These are phyloP conservation scores for Paspalum vaginatum DNA, from an alignment of 176 grass and related monocot species.

Conservation along the genomic window DNA sequence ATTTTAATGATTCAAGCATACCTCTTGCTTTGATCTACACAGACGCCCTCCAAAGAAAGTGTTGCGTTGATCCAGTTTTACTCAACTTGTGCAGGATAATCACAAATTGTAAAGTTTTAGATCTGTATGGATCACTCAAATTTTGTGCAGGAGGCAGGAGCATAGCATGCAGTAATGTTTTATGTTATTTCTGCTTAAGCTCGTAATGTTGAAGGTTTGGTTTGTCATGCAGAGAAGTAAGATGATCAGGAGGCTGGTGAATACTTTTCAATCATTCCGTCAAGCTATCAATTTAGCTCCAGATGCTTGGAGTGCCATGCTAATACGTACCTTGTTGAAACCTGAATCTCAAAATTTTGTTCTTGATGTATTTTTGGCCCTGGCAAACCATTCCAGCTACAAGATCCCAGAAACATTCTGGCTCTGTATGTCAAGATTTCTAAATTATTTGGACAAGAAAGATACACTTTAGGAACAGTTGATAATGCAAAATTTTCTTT, in stretches of 20 bases:
- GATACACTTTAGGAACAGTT: constrained; percentile 1
- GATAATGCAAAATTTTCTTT: neutral
- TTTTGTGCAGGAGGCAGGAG: neutral
- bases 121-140: constrained; percentile 13
- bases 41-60: too few relatives aligned
- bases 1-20: neutral
- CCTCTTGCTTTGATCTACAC: neutral
- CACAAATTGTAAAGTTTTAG: neutral
- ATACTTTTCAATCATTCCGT: constrained; percentile 61
- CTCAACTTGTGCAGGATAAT: neutral
- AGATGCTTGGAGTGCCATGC: constrained; percentile 77
- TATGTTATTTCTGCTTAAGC: neutral
- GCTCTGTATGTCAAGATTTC: constrained; percentile 76
- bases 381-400: constrained; percentile 57
- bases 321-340: constrained; percentile 65
- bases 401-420: constrained; percentile 86
- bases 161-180: neutral
- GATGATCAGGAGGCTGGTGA: constrained; percentile 67
- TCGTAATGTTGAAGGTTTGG: constrained; percentile 21
- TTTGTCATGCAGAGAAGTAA: constrained; percentile 64
- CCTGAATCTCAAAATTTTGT: constrained; percentile 70
- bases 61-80: too few relatives aligned
- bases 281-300: constrained; percentile 73
- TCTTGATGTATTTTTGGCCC: constrained; percentile 61
- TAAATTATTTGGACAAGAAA: constrained; percentile 72